Percentiles rank a stretch among this genome's conserved stretches.
These are phyloP conservation scores for sweet orange (Citrus sinensis) DNA, from an alignment of 345 rosid genomes.

Conservation along the genomic window DNA sequence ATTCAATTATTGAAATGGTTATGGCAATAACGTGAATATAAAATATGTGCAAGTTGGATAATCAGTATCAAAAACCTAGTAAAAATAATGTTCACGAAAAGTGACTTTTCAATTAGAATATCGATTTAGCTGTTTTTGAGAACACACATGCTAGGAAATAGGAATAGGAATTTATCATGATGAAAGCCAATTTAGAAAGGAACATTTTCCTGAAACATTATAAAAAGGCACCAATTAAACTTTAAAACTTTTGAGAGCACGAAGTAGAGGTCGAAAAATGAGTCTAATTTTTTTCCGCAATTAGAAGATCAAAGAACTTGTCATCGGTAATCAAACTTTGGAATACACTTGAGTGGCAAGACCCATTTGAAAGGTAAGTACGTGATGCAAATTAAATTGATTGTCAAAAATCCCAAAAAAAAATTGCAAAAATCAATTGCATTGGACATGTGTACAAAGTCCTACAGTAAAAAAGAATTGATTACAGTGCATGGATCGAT, in stretches of 20 bases:
- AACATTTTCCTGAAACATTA: background rate
- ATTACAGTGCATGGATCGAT: background rate
- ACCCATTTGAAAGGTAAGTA: background rate
- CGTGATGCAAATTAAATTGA: background rate
- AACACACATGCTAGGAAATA: background rate
- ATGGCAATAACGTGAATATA: background rate
- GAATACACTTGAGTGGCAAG: background rate
- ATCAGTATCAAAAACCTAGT: background rate
- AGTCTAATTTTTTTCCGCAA: background rate
- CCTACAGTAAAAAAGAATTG: background rate
- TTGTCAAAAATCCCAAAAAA: background rate
- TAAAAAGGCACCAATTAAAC: background rate
- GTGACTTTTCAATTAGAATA: background rate
- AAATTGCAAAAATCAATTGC: background rate
- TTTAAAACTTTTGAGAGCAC: background rate
- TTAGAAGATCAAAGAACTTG: background rate
- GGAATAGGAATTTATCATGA: background rate
- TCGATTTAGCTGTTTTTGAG: background rate
- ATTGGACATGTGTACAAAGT: background rate
- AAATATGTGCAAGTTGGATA: background rate
- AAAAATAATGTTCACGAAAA: background rate
- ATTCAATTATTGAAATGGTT: background rate
- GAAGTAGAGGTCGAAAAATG: background rate
- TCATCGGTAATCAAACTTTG: background rate
- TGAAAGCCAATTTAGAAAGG: background rate